A percentile compares a stretch with the other conserved stretches of the same genome.
phyloP scores from a whole-genome alignment of 2,329 filamentous ascomycete genomes.

The Colletotrichum sp. region DNA sequence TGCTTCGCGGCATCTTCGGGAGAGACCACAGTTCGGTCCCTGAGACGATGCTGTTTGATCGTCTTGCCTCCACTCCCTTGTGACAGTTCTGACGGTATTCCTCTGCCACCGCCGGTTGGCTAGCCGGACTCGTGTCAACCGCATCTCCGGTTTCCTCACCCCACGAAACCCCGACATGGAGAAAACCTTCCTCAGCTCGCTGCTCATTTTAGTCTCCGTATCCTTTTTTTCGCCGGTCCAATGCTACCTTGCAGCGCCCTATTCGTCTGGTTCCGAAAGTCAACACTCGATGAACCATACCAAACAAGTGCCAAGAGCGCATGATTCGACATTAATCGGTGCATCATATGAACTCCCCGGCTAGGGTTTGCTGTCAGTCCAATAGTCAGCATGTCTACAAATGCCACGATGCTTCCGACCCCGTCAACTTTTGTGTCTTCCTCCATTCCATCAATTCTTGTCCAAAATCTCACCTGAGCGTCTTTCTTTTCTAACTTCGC shows the following conservation, averaged over 20 bases:
- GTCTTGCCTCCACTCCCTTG: neutral
- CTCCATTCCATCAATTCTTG: neutral
- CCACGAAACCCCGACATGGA: neutral
- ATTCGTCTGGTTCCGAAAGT: neutral
- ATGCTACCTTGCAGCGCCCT: neutral
- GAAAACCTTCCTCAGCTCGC: neutral
- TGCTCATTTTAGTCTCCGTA: neutral
- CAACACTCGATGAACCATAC: neutral
- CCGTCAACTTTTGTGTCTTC: neutral
- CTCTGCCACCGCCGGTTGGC: neutral
- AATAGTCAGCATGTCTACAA: neutral
- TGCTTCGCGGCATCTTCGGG: neutral
- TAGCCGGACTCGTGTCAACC: neutral
- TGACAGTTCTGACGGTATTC: neutral
- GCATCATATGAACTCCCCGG: neutral
- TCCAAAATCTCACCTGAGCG: neutral
- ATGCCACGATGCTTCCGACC: neutral
- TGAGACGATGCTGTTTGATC: conserved; percentile 18
- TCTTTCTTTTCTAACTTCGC: neutral
- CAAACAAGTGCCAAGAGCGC: neutral
- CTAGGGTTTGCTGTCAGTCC: neutral
- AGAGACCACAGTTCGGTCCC: neutral
- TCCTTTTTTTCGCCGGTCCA: neutral
- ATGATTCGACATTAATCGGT: neutral
- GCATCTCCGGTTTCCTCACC: neutral